Conservation (phyloP, 192 early-diverging fungal species). For the Coemansia sp. region DNA sequence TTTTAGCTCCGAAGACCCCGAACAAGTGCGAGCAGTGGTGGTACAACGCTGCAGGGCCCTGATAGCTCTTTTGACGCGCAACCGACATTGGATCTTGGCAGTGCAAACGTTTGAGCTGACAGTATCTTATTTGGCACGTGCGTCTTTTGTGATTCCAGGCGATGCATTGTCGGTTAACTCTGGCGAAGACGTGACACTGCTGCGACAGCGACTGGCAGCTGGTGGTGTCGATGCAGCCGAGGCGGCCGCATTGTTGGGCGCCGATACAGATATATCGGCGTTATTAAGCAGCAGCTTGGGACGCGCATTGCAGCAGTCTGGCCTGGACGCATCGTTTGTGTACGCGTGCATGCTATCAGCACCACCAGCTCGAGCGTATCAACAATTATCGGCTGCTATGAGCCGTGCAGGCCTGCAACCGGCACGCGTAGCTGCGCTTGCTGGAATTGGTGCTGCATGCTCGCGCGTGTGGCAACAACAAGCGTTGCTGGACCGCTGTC, state of each 20-base stretch:
- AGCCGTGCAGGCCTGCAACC: constrained; percentile 40
- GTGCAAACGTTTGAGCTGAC: constrained; percentile 32
- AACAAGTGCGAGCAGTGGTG: constrained; percentile 19
- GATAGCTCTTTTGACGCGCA: constrained; percentile 23
- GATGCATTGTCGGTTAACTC: constrained; percentile 3
- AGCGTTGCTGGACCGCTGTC: constrained; percentile 59
- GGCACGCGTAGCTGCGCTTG: constrained; percentile 44
- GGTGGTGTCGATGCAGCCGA: constrained; percentile 35
- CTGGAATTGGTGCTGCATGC: constrained; percentile 58
- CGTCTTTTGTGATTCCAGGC: constrained; percentile 21
- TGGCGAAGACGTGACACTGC: constrained; percentile 8
- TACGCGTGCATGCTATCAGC: constrained; percentile 39
- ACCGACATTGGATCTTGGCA: constrained; percentile 45
- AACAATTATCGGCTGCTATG: constrained; percentile 40
- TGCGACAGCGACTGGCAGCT: constrained; percentile 21
- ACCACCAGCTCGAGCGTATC: constrained; percentile 25
- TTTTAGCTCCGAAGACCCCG: constrained; percentile 8
- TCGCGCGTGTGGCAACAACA: constrained; percentile 67
- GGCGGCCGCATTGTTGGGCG: constrained; percentile 19
- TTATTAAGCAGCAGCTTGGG: constrained; percentile 16
- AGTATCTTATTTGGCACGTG: constrained; percentile 30
- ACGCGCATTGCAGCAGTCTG: constrained; percentile 42
- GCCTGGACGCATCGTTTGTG: constrained; percentile 38
- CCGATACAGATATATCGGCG: not conserved
- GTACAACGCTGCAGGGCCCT: constrained; percentile 27